Evolutionary conservation across 177 flowering plant genomes (phyloP), one percentile per base, ranked within the genome.

Genomic region (Tripterygium wilfordii): DNA sequence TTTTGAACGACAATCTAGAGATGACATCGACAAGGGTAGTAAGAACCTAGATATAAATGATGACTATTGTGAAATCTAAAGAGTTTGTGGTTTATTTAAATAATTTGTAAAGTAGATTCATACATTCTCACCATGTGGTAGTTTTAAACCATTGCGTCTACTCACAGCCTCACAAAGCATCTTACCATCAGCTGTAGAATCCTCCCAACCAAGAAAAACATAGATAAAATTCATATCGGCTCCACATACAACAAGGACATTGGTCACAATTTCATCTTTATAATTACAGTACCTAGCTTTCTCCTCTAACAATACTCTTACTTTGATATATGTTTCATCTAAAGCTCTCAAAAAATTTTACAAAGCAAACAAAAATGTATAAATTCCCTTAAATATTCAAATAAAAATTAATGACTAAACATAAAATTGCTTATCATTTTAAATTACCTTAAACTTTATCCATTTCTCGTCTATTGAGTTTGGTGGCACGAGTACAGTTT

Each of bases 361-460:
- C 18, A 3, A 27, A 4, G 4, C 6, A 27, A 27, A 27, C 4
- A 4, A 27, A 4, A 27, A 27, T 4, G 8, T 27, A 4, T 4
- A 8, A 27, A 4, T 27, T 27, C 4, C 8, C 8, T 4, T 27
- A 4, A 15, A 4, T 15, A 3, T 18, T 15, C 15, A 3, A 6
- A 36, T 16, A 3, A 15, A 8, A 36, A 2, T n/a, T 17, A 4
- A 2, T 15, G 17, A 4, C 14, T 15, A 4, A 3, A 36, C 15
- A 36, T 15, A 15, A 36, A 36, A 15, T 33, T 3, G 14, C 9
- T 33, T 8, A 36, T 5, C 4, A 3, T 15, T 3, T 16, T 15
- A 29, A 45, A 8, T 18, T 36, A 36, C 43, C 53, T 36, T 24
- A 17, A 38, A 49, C 40, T 25, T 32, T 33, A 32, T 48, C 28